Evolutionary conservation across 2,329 filamentous ascomycete species (phyloP).

Genomic region (Mollisia scopiformis): DNA sequence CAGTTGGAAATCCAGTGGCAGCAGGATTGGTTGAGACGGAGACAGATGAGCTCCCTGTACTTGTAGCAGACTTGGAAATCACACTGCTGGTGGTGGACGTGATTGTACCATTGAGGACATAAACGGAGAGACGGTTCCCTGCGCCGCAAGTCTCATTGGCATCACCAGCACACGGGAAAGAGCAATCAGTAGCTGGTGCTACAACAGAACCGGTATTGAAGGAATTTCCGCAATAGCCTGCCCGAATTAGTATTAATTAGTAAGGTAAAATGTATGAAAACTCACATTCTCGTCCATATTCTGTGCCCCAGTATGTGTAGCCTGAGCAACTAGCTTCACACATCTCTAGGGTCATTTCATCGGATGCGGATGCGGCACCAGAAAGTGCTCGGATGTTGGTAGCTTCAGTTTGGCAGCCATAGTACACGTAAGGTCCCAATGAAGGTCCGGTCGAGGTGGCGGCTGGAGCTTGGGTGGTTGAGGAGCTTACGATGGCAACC

Average conservation of each 20-base stretch:
- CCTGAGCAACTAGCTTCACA: constrained; percentile 32
- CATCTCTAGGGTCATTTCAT: constrained; percentile 35
- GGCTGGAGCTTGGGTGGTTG: background rate
- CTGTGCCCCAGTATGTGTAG: constrained; percentile 40
- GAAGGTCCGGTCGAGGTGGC: constrained; percentile 17
- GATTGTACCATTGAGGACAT: constrained; percentile 16
- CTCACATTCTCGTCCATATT: constrained; percentile 40
- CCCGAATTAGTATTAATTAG: background rate
- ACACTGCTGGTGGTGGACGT: constrained; percentile 7
- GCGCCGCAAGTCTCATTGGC: constrained; percentile 21
- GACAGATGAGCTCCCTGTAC: background rate
- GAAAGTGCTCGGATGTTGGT: constrained; percentile 24
- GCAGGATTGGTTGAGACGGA: constrained; percentile 13
- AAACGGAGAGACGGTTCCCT: constrained; percentile 26
- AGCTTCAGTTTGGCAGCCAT: constrained; percentile 22
- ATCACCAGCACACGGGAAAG: constrained; percentile 18
- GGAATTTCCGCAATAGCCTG: constrained; percentile 50
- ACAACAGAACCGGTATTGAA: constrained; percentile 28
- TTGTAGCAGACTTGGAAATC: background rate
- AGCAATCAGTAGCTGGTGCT: constrained; percentile 18
- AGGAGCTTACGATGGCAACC: background rate
- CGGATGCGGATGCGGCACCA: constrained; percentile 21
- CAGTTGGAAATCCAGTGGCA: constrained; percentile 26
- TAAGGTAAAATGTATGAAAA: background rate
- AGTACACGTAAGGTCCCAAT: constrained; percentile 8